Conservation (phyloP, 441 rosid species). For the Adansonia gregorii region DNA sequence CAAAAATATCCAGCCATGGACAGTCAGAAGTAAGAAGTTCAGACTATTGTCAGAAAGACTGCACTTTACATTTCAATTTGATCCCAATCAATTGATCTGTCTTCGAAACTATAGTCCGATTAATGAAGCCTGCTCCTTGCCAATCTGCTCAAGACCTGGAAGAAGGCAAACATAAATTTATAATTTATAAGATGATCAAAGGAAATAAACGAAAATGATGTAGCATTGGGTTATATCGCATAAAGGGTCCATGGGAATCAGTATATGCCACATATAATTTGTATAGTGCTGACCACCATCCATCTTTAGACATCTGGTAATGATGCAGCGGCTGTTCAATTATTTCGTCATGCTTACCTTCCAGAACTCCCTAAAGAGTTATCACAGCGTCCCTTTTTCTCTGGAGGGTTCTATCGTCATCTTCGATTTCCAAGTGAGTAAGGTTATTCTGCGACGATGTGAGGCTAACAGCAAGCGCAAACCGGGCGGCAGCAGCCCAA, state of each 20-base stretch:
- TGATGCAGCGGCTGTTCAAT: slow-evolving; percentile 71
- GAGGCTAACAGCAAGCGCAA: slow-evolving; percentile 86
- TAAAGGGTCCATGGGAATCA: not conserved
- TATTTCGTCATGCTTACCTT: slow-evolving; percentile 79
- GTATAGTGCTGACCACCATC: slow-evolving; percentile 97
- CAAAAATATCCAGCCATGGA: not conserved
- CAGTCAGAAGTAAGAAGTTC: too few relatives aligned
- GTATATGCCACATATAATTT: slow-evolving; percentile 23
- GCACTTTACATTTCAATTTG: slow-evolving; percentile 50
- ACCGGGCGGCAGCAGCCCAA: slow-evolving; percentile 95
- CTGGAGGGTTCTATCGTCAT: slow-evolving; percentile 65
- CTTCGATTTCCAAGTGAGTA: slow-evolving; percentile 65
- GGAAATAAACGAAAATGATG: not conserved
- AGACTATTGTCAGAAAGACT: not conserved
- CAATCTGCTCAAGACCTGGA: slow-evolving; percentile 83
- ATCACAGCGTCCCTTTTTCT: slow-evolving; percentile 86
- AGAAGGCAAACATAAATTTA: not conserved
- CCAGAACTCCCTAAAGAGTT: slow-evolving; percentile 80
- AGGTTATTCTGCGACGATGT: slow-evolving; percentile 91
- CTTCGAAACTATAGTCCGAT: slow-evolving; percentile 47
- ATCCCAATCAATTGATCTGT: slow-evolving; percentile 80
- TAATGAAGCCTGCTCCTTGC: slow-evolving; percentile 57
- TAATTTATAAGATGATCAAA: not conserved
- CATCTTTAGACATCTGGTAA: slow-evolving; percentile 62
- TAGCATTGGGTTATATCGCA: not conserved